phyloP scores from a whole-genome alignment of 2,329 filamentous ascomycete species.

The Didymella exigua region DNA sequence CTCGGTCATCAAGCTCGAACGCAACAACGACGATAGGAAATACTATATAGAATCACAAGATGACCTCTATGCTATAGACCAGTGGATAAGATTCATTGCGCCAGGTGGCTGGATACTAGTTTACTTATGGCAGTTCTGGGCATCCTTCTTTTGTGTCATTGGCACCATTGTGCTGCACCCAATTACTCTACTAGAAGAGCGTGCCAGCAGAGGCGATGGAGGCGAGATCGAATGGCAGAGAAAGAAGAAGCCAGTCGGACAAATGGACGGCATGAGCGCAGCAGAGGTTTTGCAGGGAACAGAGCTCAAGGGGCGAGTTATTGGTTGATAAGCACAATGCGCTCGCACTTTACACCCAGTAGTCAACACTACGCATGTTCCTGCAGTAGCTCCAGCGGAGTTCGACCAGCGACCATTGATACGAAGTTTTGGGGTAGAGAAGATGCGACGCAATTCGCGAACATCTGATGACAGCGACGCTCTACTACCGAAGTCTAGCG shows the following conservation, averaged over 20 bases:
- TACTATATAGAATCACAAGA: constrained; percentile 80
- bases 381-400: background rate
- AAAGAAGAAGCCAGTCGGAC: constrained; percentile 13
- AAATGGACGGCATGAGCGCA: constrained; percentile 18
- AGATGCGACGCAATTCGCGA: background rate
- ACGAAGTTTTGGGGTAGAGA: background rate
- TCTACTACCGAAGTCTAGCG: background rate
- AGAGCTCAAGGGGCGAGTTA: constrained; percentile 20
- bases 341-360: background rate
- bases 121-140: constrained; percentile 67
- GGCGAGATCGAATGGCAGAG: constrained; percentile 11
- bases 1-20: constrained; percentile 68
- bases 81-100: constrained; percentile 74
- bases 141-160: constrained; percentile 68
- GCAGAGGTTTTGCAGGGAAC: constrained; percentile 17
- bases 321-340: constrained; percentile 11
- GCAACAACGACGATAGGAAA: constrained; percentile 49
- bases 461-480: background rate
- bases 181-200: constrained; percentile 44
- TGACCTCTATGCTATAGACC: constrained; percentile 79
- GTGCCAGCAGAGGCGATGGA: constrained; percentile 15
- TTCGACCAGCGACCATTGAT: constrained; percentile 2
- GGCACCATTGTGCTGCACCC: constrained; percentile 60
- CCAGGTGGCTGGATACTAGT: constrained; percentile 64
- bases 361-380: background rate